Evolutionary conservation across 768 basidiomycete genomes (phyloP).

Genomic region (Rhodosporidiobolus odoratus): DNA sequence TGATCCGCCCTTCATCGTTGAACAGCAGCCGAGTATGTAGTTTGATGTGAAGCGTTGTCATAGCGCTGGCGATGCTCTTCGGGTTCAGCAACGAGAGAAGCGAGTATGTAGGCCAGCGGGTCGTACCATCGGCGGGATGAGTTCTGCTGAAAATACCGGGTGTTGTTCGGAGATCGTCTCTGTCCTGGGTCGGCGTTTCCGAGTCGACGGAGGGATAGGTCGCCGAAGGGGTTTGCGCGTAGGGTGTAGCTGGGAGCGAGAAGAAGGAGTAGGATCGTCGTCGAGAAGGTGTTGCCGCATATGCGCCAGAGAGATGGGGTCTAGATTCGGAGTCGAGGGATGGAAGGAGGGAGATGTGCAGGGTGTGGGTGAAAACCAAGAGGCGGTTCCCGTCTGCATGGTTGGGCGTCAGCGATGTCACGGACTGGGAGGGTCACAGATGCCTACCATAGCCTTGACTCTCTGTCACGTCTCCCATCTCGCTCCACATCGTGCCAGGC

Average conservation of each 20-base stretch:
- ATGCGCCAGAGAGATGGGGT: slow-evolving; percentile 52
- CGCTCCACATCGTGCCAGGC: slow-evolving; percentile 31
- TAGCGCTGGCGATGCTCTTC: slow-evolving; percentile 47
- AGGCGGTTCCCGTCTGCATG: slow-evolving; percentile 65
- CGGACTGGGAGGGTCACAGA: background rate
- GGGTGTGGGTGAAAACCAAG: slow-evolving; percentile 70
- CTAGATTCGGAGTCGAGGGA: slow-evolving; percentile 41
- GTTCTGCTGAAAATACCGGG: slow-evolving; percentile 19
- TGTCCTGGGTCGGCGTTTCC: background rate
- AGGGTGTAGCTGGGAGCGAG: slow-evolving; percentile 31
- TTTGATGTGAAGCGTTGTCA: slow-evolving; percentile 65
- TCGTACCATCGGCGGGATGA: slow-evolving; percentile 12
- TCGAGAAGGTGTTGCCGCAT: slow-evolving; percentile 1
- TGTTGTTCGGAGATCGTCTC: background rate
- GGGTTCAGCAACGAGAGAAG: slow-evolving; percentile 14
- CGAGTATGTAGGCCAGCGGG: slow-evolving; percentile 26
- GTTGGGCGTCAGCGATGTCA: background rate
- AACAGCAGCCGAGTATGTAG: slow-evolving; percentile 70
- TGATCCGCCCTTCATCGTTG: slow-evolving; percentile 67
- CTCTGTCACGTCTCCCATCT: slow-evolving; percentile 34
- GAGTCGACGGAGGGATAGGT: background rate
- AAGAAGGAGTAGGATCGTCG: slow-evolving; percentile 29
- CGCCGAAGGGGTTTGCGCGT: slow-evolving; percentile 20
- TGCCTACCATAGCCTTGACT: slow-evolving; percentile 11
- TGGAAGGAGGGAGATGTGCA: slow-evolving; percentile 70